Evolutionary conservation across 257 asterid genomes (phyloP), one percentile per base, ranked within the genome.

Genomic region (Galeopsis tetrahit): DNA sequence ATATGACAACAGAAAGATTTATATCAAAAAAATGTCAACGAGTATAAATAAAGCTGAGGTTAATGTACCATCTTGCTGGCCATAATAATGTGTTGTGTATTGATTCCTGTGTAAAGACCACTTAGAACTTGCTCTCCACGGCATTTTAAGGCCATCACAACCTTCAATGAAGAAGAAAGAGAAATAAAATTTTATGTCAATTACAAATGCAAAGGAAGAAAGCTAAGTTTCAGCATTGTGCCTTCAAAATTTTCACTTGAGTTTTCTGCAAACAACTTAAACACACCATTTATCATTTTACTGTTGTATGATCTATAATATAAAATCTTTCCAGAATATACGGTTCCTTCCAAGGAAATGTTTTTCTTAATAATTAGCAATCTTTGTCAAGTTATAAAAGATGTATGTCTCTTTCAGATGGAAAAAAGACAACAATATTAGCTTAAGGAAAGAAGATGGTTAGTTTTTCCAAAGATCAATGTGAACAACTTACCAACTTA

Each of bases 111-210:
- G 77, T 86, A 81, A 57, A 94, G 96, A 60, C 98, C 96, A 75
- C 80, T 83, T 53, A 91, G 40, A 43, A 79, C 79, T 76, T 94
- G 96, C 72, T 79, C 93, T 58, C 98, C 98, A 13, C 97, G 96
- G 78, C 98, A 94, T 81, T 87, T 94, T n/a, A 94, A 7, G 75
- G 96, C 90, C 98, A 94, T 89, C 70, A 91, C 97, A 79, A 94
- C 98, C 98, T 89, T 78, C 58, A 76, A 66, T 69, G 40, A 75
- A 61, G 49, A 33, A 73, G 53, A 67, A 66, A 48, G 8, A 38
- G 36, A 40, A 28, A 58, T 2, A 66, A 36, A 31, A 5, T 6
- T 52, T 42, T 4, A 62, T 39, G 21, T 42, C 11, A 57, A 15
- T 10, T 42, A 66, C 40, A 32, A 34, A 32, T 10, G 33, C 4